phyloP scores from a whole-genome alignment of 352 stramenopile species.

The Phytopythium delawarense region DNA sequence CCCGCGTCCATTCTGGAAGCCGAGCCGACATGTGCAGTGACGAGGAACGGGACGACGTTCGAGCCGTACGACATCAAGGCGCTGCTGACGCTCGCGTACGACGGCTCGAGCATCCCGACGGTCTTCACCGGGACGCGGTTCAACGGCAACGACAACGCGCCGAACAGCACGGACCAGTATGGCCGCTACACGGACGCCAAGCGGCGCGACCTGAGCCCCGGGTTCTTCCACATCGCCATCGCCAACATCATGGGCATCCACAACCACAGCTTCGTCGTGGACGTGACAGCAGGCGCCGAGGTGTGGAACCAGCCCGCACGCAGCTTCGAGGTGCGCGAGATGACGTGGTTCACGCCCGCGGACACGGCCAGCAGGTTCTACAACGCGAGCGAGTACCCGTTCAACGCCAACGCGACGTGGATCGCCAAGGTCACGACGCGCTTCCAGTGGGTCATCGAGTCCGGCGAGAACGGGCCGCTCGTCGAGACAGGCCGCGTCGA shows the following conservation, averaged over 20 bases:
- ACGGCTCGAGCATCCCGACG: constrained; percentile 42
- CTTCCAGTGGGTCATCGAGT: constrained; percentile 60
- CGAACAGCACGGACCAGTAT: constrained; percentile 43
- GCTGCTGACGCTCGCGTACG: constrained; percentile 44
- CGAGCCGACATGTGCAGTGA: constrained; percentile 40
- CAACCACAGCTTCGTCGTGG: constrained; percentile 44
- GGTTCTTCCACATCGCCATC: constrained; percentile 52
- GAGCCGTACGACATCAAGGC: constrained; percentile 61
- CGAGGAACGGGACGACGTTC: constrained; percentile 47
- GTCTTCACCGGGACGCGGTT: constrained; percentile 55
- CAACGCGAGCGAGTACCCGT: constrained; percentile 45
- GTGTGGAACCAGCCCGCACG: constrained; percentile 64
- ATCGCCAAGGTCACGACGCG: constrained; percentile 51
- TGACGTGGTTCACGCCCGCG: constrained; percentile 34
- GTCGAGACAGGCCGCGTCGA: constrained; percentile 41
- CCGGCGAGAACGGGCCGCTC: constrained; percentile 43
- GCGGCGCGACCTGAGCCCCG: constrained; percentile 39
- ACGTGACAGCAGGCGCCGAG: constrained; percentile 47
- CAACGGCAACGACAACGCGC: constrained; percentile 34
- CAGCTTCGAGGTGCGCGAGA: constrained; percentile 40
- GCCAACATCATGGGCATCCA: constrained; percentile 50
- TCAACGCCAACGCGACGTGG: constrained; percentile 52
- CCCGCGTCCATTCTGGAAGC: constrained; percentile 44
- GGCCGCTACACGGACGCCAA: constrained; percentile 36
- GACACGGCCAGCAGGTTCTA: constrained; percentile 42